Conservation (phyloP, 805 yeast species). For the Hanseniaspora nectarophila region DNA sequence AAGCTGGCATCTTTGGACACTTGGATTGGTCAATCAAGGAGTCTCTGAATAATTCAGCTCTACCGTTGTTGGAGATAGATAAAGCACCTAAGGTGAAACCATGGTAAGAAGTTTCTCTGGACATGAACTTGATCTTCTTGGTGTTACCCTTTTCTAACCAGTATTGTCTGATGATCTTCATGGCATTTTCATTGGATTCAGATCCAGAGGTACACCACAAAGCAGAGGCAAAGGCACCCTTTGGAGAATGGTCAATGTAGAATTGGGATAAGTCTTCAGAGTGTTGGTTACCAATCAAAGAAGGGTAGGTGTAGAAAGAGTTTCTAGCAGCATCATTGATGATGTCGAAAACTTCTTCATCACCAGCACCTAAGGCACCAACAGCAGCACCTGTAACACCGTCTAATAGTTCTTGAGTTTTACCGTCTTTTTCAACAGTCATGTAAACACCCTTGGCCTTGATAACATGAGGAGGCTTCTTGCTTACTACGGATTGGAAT, state of each 20-base stretch:
- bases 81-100: constrained; percentile 40
- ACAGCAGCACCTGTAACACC: constrained; percentile 47
- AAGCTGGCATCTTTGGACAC: constrained; percentile 25
- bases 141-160: constrained; percentile 35
- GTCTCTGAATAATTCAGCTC: constrained; percentile 29
- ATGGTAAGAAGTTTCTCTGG: constrained; percentile 38
- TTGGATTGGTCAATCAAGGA: constrained; percentile 22
- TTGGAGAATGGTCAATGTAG: constrained; percentile 32
- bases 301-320: constrained; percentile 32
- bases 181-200: constrained; percentile 55
- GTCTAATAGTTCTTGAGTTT: constrained; percentile 31
- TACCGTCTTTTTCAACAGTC: constrained; percentile 33
- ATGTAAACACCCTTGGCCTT: constrained; percentile 35
- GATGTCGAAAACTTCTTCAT: constrained; percentile 28
- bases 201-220: constrained; percentile 52
- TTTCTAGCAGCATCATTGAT: constrained; percentile 30
- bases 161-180: constrained; percentile 45
- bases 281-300: constrained; percentile 27
- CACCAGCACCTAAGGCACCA: constrained; percentile 37
- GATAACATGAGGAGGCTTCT: constrained; percentile 32
- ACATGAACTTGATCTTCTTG: constrained; percentile 33
- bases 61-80: constrained; percentile 31
- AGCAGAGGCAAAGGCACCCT: constrained; percentile 32
- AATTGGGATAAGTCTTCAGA: constrained; percentile 36
- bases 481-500: constrained; percentile 34